A percentile compares a stretch with the other conserved stretches of the same genome.
These are phyloP conservation scores for Fusarium neocosmosporiellum DNA, from an alignment of 2,329 filamentous ascomycete genomes.

Conservation along the genomic window DNA sequence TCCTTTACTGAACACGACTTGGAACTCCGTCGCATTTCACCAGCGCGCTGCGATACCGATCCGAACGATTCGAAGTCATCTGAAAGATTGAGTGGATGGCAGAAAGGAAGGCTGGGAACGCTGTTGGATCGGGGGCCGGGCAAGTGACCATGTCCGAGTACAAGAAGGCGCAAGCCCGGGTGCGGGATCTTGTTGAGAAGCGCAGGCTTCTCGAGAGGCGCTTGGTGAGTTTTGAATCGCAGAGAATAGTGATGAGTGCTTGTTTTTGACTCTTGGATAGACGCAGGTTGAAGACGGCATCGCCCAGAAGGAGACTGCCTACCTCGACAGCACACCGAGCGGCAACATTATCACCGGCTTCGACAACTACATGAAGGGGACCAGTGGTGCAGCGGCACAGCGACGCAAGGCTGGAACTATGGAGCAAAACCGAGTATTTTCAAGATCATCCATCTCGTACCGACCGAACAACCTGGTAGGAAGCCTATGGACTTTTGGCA, in stretches of 20 bases:
- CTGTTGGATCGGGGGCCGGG: slow-evolving; percentile 40
- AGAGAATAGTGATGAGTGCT: slow-evolving; percentile 20
- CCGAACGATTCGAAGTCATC: not conserved
- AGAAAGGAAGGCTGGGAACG: slow-evolving; percentile 46
- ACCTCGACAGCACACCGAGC: slow-evolving; percentile 87
- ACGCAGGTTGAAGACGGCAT: slow-evolving; percentile 79
- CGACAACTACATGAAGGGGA: slow-evolving; percentile 97
- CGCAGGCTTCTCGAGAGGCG: slow-evolving; percentile 52
- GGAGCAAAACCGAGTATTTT: slow-evolving; percentile 81
- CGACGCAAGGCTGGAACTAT: slow-evolving; percentile 72
- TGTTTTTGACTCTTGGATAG: slow-evolving; percentile 41
- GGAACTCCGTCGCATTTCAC: not conserved
- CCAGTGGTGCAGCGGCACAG: slow-evolving; percentile 70
- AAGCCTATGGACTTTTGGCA: no score
- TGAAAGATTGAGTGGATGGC: slow-evolving; percentile 44
- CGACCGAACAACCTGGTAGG: slow-evolving; percentile 57
- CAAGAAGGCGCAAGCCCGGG: slow-evolving; percentile 60
- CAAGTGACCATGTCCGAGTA: slow-evolving; percentile 59
- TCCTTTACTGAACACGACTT: slow-evolving; percentile 13
- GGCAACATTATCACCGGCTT: slow-evolving; percentile 99
- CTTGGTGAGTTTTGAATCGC: slow-evolving; percentile 46
- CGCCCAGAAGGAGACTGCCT: slow-evolving; percentile 82
- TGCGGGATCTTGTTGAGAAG: slow-evolving; percentile 61
- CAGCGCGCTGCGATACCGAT: not conserved
- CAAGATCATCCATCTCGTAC: slow-evolving; percentile 72